A percentile compares a stretch with the other conserved stretches of the same genome.
phyloP scores from a whole-genome alignment of 305 asterid genomes.

The Solanum hybrid region DNA sequence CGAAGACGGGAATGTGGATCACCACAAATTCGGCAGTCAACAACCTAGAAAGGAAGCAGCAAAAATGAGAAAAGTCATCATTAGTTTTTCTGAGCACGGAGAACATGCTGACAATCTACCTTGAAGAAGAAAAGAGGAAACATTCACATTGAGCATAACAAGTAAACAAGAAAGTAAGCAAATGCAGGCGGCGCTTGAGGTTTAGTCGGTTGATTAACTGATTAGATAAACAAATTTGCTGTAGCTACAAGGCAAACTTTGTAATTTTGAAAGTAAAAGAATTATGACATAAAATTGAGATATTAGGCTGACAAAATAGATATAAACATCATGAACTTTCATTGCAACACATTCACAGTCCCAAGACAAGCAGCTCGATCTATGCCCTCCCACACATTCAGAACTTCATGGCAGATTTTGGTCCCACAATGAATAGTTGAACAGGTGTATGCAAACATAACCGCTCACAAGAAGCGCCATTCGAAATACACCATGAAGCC shows the following conservation, averaged over 20 bases:
- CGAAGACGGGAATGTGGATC: constrained; percentile 98
- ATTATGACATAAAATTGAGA: background rate
- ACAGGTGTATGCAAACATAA: background rate
- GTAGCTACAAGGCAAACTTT: background rate
- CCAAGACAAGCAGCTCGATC: background rate
- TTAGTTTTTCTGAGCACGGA: background rate
- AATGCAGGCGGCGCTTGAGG: background rate
- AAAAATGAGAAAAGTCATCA: background rate
- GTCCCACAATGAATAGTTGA: background rate
- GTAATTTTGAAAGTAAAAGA: background rate
- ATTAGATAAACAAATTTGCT: background rate
- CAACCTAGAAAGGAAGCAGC: constrained; percentile 49
- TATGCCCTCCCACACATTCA: background rate
- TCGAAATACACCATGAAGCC: background rate
- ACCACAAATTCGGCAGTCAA: constrained; percentile 94
- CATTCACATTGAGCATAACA: background rate
- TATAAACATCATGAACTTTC: background rate
- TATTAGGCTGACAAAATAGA: background rate
- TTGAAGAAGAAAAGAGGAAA: background rate
- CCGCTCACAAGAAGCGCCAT: background rate
- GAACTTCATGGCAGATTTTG: background rate
- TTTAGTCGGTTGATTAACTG: background rate
- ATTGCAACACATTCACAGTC: background rate
- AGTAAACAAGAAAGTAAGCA: background rate
- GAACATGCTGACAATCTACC: background rate